A percentile compares a stretch with the other conserved stretches of the same genome.
These are phyloP conservation scores for Botryosphaeria dothidea DNA, from an alignment of 2,329 filamentous ascomycete genomes.

Conservation along the genomic window DNA sequence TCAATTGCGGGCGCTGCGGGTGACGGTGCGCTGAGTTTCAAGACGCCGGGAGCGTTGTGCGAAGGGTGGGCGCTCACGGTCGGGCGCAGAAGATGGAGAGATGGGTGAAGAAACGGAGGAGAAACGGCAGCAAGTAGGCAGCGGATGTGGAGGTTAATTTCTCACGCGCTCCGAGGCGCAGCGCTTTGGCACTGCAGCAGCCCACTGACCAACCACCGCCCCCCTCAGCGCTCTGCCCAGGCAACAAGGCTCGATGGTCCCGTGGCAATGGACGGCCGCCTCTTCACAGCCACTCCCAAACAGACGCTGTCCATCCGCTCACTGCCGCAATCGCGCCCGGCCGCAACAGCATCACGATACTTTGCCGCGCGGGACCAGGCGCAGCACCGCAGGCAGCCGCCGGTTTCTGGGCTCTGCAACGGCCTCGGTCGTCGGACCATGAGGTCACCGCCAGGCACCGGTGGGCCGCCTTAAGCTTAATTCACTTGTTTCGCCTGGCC, in stretches of 20 bases:
- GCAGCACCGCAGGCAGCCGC: not conserved
- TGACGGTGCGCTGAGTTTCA: not conserved
- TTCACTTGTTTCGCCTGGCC: not conserved
- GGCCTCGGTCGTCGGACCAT: not conserved
- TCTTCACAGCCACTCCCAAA: not conserved
- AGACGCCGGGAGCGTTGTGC: not conserved
- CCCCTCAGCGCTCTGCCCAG: not conserved
- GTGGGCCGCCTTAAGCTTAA: slow-evolving; percentile 19
- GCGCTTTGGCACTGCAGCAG: not conserved
- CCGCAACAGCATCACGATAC: not conserved
- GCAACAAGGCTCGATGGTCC: not conserved
- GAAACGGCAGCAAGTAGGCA: not conserved
- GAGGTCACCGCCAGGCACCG: slow-evolving; percentile 10
- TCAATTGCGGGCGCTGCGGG: not conserved
- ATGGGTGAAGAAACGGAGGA: not conserved
- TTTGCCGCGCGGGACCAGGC: not conserved
- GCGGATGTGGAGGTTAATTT: slow-evolving; percentile 12
- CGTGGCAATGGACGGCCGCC: not conserved
- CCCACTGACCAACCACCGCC: not conserved
- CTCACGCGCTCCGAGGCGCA: not conserved
- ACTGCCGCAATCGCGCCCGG: not conserved
- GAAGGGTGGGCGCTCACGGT: not conserved
- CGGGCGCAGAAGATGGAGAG: not conserved
- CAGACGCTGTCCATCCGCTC: not conserved
- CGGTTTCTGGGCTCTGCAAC: not conserved